Evolutionary conservation across 345 rosid species (phyloP).

Genomic region (Durio zibethinus): DNA sequence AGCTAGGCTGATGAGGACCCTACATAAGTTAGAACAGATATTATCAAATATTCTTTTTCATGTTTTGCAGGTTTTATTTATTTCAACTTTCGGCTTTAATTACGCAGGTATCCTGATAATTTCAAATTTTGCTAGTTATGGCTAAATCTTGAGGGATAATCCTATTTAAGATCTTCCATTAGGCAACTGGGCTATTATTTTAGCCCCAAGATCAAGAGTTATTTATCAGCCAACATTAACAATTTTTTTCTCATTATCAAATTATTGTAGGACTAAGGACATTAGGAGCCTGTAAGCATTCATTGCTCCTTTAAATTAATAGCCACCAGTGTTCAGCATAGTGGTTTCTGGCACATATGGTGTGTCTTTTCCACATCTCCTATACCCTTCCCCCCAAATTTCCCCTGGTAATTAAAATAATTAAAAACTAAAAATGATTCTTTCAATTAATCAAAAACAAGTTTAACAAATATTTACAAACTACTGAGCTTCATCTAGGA

Average conservation of each 20-base stretch:
- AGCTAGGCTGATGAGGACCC: neutral
- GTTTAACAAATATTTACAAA: neutral
- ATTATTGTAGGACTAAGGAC: neutral
- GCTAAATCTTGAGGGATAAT: neutral
- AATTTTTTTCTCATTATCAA: neutral
- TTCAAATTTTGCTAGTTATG: neutral
- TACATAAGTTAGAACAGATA: neutral
- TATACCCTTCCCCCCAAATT: neutral
- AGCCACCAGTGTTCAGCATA: neutral
- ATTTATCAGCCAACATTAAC: neutral
- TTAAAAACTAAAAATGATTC: neutral
- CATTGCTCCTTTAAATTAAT: neutral
- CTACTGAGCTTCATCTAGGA: neutral
- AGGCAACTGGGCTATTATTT: neutral
- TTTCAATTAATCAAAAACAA: neutral
- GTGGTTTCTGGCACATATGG: neutral
- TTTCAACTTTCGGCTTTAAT: neutral
- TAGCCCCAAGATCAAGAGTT: neutral
- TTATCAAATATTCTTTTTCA: neutral
- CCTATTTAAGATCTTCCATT: neutral
- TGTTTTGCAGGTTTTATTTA: neutral
- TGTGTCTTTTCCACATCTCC: neutral
- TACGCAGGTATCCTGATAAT: neutral
- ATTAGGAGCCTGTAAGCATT: neutral
- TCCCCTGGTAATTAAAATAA: neutral